Conservation (phyloP, 371 early-diverging fungal genomes). For the Lichtheimia ramosa region DNA sequence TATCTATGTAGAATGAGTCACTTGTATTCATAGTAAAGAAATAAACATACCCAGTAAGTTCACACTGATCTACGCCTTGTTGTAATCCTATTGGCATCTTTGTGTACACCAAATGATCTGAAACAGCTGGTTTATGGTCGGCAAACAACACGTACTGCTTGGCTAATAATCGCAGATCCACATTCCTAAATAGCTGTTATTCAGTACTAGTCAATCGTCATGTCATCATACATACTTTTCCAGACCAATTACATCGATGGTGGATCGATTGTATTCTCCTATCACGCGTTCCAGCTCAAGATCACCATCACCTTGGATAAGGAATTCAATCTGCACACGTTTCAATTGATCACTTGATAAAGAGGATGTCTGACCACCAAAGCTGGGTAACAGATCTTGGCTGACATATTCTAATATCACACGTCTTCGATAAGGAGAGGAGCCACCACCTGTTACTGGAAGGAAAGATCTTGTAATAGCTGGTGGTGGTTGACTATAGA, state of each 20-base stretch:
- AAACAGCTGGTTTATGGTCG: not conserved
- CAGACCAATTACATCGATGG: slow-evolving; percentile 26
- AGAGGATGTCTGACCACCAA: not conserved
- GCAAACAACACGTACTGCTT: slow-evolving; percentile 14
- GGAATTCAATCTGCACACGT: slow-evolving; percentile 29
- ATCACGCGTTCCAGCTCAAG: slow-evolving; percentile 15
- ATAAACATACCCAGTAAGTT: slow-evolving; percentile 21
- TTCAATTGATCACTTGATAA: slow-evolving; percentile 3
- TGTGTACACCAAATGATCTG: not conserved
- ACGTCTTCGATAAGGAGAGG: slow-evolving; percentile 22
- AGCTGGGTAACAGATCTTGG: not conserved
- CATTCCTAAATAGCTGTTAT: slow-evolving; percentile 10
- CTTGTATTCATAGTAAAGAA: not conserved
- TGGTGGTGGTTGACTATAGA: slow-evolving; percentile 29
- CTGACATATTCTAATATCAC: slow-evolving; percentile 33
- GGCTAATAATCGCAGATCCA: slow-evolving; percentile 37
- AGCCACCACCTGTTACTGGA: slow-evolving; percentile 17
- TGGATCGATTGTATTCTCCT: slow-evolving; percentile 28
- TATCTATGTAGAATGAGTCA: slow-evolving; percentile 18
- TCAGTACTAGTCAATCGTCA: not conserved
- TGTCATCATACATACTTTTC: slow-evolving; percentile 22
- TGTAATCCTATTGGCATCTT: slow-evolving; percentile 8
- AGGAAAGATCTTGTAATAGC: slow-evolving; percentile 19
- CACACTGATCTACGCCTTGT: slow-evolving; percentile 17
- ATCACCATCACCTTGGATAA: slow-evolving; percentile 24